These are phyloP conservation scores for Fusarium dlaminii DNA, from an alignment of 2,329 filamentous ascomycete genomes.

Conservation along the genomic window DNA sequence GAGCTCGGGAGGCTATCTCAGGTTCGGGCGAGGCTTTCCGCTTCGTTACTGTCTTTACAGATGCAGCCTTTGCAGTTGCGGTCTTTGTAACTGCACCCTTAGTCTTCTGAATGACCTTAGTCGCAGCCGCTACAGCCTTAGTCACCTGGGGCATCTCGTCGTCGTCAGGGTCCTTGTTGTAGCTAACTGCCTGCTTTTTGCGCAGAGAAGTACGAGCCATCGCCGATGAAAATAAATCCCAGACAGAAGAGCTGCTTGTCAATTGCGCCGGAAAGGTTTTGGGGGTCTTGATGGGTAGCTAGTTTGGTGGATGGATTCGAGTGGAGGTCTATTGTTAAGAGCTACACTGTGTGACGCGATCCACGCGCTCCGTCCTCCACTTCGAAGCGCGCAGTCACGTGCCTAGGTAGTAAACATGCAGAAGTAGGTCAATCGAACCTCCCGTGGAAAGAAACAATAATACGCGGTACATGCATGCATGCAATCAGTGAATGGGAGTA, in stretches of 20 bases:
- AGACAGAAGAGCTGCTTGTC: neutral
- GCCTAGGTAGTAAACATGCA: neutral
- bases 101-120: constrained; percentile 42
- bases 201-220: constrained; percentile 51
- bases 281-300: neutral
- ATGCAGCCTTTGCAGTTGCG: constrained; percentile 34
- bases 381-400: constrained; percentile 39
- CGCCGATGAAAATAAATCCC: neutral
- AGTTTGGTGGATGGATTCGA: neutral
- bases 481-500: neutral
- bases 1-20: constrained; percentile 27
- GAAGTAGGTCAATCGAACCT: neutral
- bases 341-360: constrained; percentile 29
- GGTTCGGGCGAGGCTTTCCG: constrained; percentile 46
- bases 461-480: neutral
- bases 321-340: neutral
- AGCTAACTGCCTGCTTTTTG: constrained; percentile 46
- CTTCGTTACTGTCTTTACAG: constrained; percentile 42
- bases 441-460: neutral
- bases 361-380: constrained; percentile 28
- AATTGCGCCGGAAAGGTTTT: neutral
- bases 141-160: constrained; percentile 25
- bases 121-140: constrained; percentile 31
- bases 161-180: constrained; percentile 44
- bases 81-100: constrained; percentile 39